Evolutionary conservation across 1,284 basidiomycete species (phyloP), one percentile per base, ranked within the genome.

Genomic region (Hypsizygus ulmarius): DNA sequence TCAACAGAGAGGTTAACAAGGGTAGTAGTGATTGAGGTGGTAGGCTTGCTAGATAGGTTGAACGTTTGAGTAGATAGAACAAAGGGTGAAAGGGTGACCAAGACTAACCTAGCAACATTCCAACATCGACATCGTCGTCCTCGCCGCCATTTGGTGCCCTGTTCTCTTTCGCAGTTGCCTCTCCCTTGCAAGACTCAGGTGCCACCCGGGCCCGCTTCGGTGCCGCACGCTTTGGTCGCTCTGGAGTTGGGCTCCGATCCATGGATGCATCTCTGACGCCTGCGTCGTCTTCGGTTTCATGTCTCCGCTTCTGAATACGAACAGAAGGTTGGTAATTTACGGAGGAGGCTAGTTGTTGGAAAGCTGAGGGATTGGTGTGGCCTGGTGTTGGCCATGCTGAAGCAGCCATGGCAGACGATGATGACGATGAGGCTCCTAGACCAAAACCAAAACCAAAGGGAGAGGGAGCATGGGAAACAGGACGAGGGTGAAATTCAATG

Each of bases 171-270:
- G 59, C 53, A 10, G 61, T 49, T 15, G 65, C 59, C 36, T 65
- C 67, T 19, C 69, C 69, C 54, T 72, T 75, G 9, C 53, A 49
- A 27, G 58, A 54, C 15, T 70, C 58, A 41, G 70, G 66, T 36
- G 67, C 61, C 37, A 80, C 68, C 49, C 81, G 79, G 39, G 76
- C 76, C 50, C 86, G 78, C 64, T 90, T 90, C 15, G 82, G 83
- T 41, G 77, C 72, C 11, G 73, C 72, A 55, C 81, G 78, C 64
- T 81, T 86, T 16, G 77, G 78, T 39, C 84, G 75, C 64, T 90
- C 87, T 15, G 87, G 87, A 6, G 87, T 87, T 8, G 87, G 87
- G 56, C 87, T 89, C 54, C 86, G 76, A 63, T 90, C 87, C 87
- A 90, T 90, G 14, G 80, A 74, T 51, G 84, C 77, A 56, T 89